A percentile compares a stretch with the other conserved stretches of the same genome.
Conservation (phyloP, 2,329 filamentous ascomycete genomes). For the Cyanodermella asteris region DNA sequence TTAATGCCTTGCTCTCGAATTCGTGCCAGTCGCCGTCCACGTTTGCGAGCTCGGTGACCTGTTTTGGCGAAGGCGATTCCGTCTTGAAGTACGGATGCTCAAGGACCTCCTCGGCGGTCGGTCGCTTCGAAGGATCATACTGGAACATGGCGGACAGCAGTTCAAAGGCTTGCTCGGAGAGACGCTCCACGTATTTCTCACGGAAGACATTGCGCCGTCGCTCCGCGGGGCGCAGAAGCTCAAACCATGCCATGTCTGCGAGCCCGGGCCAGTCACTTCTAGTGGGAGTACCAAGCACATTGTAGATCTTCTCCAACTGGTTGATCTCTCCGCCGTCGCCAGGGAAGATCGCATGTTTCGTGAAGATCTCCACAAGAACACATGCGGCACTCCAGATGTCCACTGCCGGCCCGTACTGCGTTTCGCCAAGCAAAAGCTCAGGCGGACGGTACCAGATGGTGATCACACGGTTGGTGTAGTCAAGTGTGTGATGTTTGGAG, state of each 20-base stretch:
- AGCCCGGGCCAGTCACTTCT: conserved; percentile 70
- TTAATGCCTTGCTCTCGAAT: conserved; percentile 84
- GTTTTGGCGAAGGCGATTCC: conserved; percentile 56
- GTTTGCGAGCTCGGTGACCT: conserved; percentile 60
- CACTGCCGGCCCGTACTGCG: conserved; percentile 69
- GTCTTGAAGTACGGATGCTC: conserved; percentile 70
- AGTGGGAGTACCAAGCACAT: conserved; percentile 71
- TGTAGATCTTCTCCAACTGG: conserved; percentile 93
- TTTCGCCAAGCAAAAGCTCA: conserved; percentile 76
- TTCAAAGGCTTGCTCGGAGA: conserved; percentile 65
- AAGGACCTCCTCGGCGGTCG: conserved; percentile 63
- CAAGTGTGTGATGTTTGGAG: conserved; percentile 70
- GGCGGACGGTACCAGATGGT: conserved; percentile 96
- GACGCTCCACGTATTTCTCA: conserved; percentile 55
- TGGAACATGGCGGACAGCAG: conserved; percentile 66
- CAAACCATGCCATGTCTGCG: conserved; percentile 92
- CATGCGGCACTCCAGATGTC: conserved; percentile 97
- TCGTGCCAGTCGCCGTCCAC: conserved; percentile 96
- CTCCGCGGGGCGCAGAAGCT: conserved; percentile 60
- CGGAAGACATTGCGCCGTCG: conserved; percentile 55
- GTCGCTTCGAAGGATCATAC: conserved; percentile 69
- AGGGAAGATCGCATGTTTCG: conserved; percentile 77
- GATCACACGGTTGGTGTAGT: conserved; percentile 96
- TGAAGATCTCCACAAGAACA: conserved; percentile 92
- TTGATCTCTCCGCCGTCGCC: conserved; percentile 90